Evolutionary conservation across 2,329 filamentous ascomycete species (phyloP), one percentile per base, ranked within the genome.

Genomic region (Clonostachys rhizophaga): DNA sequence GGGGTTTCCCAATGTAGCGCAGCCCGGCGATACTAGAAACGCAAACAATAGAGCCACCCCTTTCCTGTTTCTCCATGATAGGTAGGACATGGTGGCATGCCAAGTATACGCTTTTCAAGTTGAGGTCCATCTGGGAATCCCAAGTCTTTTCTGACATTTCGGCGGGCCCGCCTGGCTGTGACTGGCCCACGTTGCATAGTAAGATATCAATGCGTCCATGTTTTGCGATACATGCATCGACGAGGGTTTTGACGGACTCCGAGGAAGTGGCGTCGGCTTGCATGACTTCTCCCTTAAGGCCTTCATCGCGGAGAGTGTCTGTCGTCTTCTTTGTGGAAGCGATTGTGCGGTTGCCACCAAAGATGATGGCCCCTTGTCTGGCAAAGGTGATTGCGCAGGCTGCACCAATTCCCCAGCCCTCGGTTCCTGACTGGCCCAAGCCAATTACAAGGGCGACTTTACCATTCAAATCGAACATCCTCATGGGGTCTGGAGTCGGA

Each of bases 181-280:
- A 77, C 45, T 71, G 71, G 3, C 81, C 81, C 4, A 83, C 80
- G 45, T 83, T 83, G 52, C 81, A 82, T 14, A 85, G 58, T 1
- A 84, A 62, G 18, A 84, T 76, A 51, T 84, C 81, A 46, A 83
- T 75, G 6, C 75, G 69, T 9, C 78, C 77, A 50, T 81, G 71
- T 37, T 71, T 73, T 0, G 64, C 56, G 16, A 79, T 55, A 41
- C 78, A 81, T 0, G 70, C 68, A 34, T 77, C 70, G 5, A 84
- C 71, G 0, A 83, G 68, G 0, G 58, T 57, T 50, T 78, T 74
- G 55, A 82, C 78, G 14, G 76, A 75, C 0, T 60, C 55, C 0
- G 72, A 69, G 6, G 72, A 71, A 0, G 78, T 83, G 3, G 79
- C 79, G 53, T 84, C 65, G 13, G 67, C 66, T 6, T 59, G 66